phyloP scores from a whole-genome alignment of 495 filamentous ascomycete genomes.

The Xanthoparmelia taractica region DNA sequence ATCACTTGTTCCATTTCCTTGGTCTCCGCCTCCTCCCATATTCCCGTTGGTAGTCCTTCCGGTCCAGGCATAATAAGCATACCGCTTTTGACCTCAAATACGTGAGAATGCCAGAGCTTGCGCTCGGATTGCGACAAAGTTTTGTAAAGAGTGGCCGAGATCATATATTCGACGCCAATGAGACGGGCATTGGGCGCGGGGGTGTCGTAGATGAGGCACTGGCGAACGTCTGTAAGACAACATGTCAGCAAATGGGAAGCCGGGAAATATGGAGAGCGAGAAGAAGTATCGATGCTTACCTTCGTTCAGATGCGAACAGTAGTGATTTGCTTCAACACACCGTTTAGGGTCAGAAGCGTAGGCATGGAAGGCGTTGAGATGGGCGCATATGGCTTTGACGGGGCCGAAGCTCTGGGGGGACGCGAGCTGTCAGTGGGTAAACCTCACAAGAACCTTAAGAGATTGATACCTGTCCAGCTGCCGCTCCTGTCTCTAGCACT shows the following conservation, averaged over 20 bases:
- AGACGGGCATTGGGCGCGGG: conserved; percentile 57
- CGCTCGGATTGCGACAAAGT: conserved; percentile 59
- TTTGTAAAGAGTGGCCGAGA: conserved; percentile 59
- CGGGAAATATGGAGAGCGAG: neutral
- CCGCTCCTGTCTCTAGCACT: conserved; percentile 59
- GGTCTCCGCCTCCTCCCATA: conserved; percentile 70
- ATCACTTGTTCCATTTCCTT: conserved; percentile 70
- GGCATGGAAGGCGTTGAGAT: conserved; percentile 79
- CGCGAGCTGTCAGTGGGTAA: neutral
- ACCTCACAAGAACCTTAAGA: neutral
- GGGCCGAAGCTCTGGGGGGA: conserved; percentile 57
- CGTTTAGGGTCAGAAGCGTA: conserved; percentile 63
- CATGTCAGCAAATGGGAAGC: conserved; percentile 5
- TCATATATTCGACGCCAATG: conserved; percentile 91
- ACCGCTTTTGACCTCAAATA: conserved; percentile 80
- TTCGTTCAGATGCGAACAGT: conserved; percentile 72
- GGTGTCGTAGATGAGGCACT: conserved; percentile 82
- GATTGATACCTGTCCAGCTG: conserved; percentile 43
- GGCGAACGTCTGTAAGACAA: conserved; percentile 48
- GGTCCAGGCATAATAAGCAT: conserved; percentile 81
- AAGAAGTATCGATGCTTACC: conserved; percentile 30
- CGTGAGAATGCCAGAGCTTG: conserved; percentile 71
- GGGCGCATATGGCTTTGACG: conserved; percentile 69
- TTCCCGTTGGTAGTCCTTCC: conserved; percentile 40
- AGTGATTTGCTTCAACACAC: conserved; percentile 74